phyloP scores from a whole-genome alignment of 192 early-diverging fungal genomes.

The Geosiphon pyriformis region DNA sequence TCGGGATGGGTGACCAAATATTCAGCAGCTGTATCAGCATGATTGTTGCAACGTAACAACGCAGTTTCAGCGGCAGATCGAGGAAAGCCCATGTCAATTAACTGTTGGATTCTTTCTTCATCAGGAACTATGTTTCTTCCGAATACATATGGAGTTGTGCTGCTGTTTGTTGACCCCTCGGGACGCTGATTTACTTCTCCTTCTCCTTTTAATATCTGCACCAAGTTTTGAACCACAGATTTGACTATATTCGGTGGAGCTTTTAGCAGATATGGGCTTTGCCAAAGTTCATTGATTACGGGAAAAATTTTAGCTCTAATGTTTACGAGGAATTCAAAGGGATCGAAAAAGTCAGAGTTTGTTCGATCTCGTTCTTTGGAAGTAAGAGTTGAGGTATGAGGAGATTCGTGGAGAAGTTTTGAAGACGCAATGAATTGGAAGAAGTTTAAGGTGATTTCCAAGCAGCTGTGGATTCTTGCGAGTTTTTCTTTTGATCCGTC shows the following conservation, averaged over 20 bases:
- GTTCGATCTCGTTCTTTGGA: conserved; percentile 52
- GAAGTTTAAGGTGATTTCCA: conserved; percentile 56
- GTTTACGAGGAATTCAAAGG: conserved; percentile 59
- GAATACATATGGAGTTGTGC: conserved; percentile 27
- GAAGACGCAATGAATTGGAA: conserved; percentile 65
- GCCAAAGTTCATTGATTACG: conserved; percentile 57
- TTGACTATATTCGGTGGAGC: conserved; percentile 51
- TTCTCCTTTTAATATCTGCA: conserved; percentile 66
- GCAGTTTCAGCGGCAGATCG: conserved; percentile 72
- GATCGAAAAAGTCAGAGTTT: conserved; percentile 61
- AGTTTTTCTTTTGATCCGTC: conserved; percentile 36
- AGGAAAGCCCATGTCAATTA: conserved; percentile 87
- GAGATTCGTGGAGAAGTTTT: conserved; percentile 69
- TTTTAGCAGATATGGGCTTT: conserved; percentile 50
- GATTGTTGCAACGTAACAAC: conserved; percentile 69
- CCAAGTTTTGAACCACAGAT: conserved; percentile 54
- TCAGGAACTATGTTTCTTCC: conserved; percentile 52
- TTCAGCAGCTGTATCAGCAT: conserved; percentile 76
- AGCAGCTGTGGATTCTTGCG: conserved; percentile 35
- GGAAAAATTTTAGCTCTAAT: conserved; percentile 59
- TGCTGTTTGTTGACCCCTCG: conserved; percentile 4
- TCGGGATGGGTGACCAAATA: conserved; percentile 75
- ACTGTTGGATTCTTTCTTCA: conserved; percentile 56
- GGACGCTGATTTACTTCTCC: conserved; percentile 54
- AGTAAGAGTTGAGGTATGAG: conserved; percentile 50